Base-by-base conservation (phyloP, 176 grass and related monocot genomes). In the Poa annua region DNA sequence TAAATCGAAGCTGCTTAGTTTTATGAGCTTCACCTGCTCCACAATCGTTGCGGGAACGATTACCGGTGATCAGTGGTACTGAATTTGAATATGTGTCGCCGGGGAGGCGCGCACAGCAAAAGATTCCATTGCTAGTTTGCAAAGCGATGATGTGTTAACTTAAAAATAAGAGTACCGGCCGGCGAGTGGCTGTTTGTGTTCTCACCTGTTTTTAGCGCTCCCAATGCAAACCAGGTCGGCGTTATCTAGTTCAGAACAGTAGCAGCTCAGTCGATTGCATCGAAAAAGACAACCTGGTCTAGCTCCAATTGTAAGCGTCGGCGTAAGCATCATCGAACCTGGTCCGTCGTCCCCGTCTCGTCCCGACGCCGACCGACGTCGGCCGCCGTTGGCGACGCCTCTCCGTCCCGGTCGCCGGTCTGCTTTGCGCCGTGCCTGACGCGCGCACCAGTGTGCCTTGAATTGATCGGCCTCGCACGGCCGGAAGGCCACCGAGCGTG, bases 21-120 rank as follows among this genome's bases (percentile, higher is more conserved):
- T 41, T 41, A 41, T 41, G 47, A 44, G 9, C 11, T 72, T 85
- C 77, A 70, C 66, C 66, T 70, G 36, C 38, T 70, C 66, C 66
- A 21, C 66, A 20, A 38, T 68, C 20, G 21, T 21, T 41, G 66
- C 17, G 16, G 52, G 6, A 54, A 54, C 52, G 52, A 54, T 54
- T 54, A 59, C n/a, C n/a, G 15, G 33, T 13, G 29, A 3, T n/a
- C 20, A 12, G 47, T 5, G 39, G 39, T 39, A 44, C 53, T 7
- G 74, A 25, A 29, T 83, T 66, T 73, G 75, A 83, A 88, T 44
- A 33, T 24, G 54, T 33, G 80, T 32, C 52, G 63, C 32, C n/a
- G 79, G 10, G 71, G 41, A 71, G 48, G 56, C 50, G 22, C 15
- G 21, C 64, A 25, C 36, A 48, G 62, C 15, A 53, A 3, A 34